Evolutionary conservation across 495 filamentous ascomycete species (phyloP), one percentile per base, ranked within the genome.

Genomic region (Trichoderma parareesei): DNA sequence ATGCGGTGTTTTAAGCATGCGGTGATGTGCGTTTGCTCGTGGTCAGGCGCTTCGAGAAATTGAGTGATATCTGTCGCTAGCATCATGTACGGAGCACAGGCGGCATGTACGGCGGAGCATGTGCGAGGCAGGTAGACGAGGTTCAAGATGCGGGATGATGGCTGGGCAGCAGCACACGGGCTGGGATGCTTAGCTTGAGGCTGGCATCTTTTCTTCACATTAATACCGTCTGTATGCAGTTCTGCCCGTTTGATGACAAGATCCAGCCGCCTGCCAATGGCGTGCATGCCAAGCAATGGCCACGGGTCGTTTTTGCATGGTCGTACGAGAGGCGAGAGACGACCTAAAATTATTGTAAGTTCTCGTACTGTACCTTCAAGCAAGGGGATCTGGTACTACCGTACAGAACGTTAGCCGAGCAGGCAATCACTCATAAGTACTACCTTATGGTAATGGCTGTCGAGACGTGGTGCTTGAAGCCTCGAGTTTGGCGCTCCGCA

Each of bases 71-170:
- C 27, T 14, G 33, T n/a, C 20, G 27, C 27, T 35, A 33, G 53
- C 33, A 57, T 57, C 53, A 57, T 57, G 53, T 57, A 57, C 53
- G 8, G 18, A 49, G n/a, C 46, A 49, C 18, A 6, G 46, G 14
- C 14, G 5, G 2, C 46, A 49, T 49, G 46, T 49, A 49, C n/a
- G n/a, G n/a, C n/a, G 20, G 4, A 2, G 5, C 44, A 16, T n/a
- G 42, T 46, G 2, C 27, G 20, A 9, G 1, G 5, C 44, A 16
- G 6, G 40, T 41, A 41, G 40, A 41, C 40, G 40, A 41, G 40
- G 6, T 41, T 48, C 33, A 27, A 57, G 20, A 57, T 57, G 53
- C 53, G 14, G 37, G 53, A 57, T 57, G 53, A 57, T 57, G 53
- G 53, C 53, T 33, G 20, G 53, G 33, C 27, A 57, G 53, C 40